Percentiles rank a stretch among this genome's conserved stretches.
Evolutionary conservation across 352 stramenopile species (phyloP).

Genomic region (Phytophthora capsici): DNA sequence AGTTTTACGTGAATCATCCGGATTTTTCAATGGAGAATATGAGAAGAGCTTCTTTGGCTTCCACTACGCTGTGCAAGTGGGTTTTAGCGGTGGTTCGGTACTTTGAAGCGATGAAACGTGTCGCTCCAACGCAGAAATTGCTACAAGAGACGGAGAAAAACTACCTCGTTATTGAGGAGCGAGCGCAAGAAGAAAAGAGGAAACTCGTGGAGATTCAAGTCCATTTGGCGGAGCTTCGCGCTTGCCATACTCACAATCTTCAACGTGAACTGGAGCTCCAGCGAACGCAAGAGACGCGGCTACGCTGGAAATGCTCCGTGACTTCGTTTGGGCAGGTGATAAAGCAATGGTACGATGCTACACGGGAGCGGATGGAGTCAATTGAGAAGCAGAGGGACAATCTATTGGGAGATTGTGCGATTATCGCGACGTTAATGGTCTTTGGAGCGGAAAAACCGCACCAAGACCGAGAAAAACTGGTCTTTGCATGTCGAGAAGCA

Average conservation of each 20-base stretch:
- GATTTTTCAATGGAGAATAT: conserved; percentile 85
- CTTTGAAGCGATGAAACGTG: conserved; percentile 70
- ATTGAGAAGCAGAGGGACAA: conserved; percentile 35
- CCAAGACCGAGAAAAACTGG: conserved; percentile 29
- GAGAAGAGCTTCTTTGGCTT: conserved; percentile 70
- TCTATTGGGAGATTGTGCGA: conserved; percentile 43
- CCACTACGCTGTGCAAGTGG: conserved; percentile 78
- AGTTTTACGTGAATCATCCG: conserved; percentile 70
- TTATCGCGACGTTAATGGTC: conserved; percentile 40
- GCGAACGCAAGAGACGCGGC: conserved; percentile 51
- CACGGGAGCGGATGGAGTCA: conserved; percentile 23
- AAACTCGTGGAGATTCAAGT: conserved; percentile 65
- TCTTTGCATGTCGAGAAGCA: conserved; percentile 31
- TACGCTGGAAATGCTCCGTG: conserved; percentile 50
- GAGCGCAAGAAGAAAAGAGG: conserved; percentile 48
- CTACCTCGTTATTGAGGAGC: conserved; percentile 49
- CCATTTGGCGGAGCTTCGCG: conserved; percentile 50
- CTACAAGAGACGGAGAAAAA: conserved; percentile 49
- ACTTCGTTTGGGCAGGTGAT: conserved; percentile 49
- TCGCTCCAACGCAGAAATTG: conserved; percentile 59
- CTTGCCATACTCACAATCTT: conserved; percentile 38
- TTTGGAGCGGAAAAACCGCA: conserved; percentile 39
- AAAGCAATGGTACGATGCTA: conserved; percentile 41
- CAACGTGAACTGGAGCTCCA: conserved; percentile 59
- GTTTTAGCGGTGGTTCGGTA: conserved; percentile 72